Percentiles rank a stretch among this genome's conserved stretches.
Evolutionary conservation across 345 rosid species (phyloP).

Genomic region (Reutealis trisperma): DNA sequence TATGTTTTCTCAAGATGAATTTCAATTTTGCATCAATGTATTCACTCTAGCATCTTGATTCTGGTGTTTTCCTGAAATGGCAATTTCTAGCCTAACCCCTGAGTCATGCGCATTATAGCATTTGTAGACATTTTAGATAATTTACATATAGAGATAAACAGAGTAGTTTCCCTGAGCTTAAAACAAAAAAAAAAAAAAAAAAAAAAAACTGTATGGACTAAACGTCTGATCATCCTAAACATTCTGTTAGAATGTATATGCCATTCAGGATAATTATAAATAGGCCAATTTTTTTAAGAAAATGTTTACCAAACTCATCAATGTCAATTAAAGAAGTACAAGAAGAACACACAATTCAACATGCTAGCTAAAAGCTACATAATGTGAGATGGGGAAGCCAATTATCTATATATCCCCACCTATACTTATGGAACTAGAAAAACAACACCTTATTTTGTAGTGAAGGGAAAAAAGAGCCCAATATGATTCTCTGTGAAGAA

Average conservation of each 20-base stretch:
- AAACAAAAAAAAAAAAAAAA: neutral
- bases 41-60: constrained; percentile 1
- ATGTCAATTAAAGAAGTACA: neutral
- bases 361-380: neutral
- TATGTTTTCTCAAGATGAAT: neutral
- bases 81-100: neutral
- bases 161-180: neutral
- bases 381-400: neutral
- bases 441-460: neutral
- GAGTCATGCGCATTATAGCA: neutral
- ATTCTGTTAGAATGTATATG: neutral
- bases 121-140: neutral
- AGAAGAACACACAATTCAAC: neutral
- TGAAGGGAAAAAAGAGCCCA: neutral
- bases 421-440: neutral
- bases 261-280: neutral
- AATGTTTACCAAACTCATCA: neutral
- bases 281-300: neutral
- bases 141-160: neutral
- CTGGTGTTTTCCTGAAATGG: neutral
- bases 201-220: neutral
- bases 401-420: neutral
- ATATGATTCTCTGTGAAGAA: neutral
- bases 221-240: neutral
- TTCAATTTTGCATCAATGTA: neutral